Evolutionary conservation across 164 flowering plant species (phyloP).

Genomic region (Taxillus chinensis): DNA sequence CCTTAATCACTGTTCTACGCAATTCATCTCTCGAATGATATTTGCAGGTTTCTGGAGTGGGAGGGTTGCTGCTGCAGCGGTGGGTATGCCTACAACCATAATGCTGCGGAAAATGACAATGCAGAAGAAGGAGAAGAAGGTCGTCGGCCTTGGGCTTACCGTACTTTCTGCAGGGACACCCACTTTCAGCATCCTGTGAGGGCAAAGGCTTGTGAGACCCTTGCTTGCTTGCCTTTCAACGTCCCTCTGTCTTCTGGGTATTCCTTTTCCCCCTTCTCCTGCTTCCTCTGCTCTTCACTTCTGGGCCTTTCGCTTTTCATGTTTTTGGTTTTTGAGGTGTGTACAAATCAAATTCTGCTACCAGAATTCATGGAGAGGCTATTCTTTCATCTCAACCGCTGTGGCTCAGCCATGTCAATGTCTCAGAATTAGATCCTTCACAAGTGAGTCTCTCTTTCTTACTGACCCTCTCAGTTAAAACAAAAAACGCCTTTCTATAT

Average conservation of each 20-base stretch:
- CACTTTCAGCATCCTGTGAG: slow-evolving; percentile 24
- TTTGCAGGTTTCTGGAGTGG: slow-evolving; percentile 50
- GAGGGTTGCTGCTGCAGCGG: slow-evolving; percentile 59
- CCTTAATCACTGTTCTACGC: neutral
- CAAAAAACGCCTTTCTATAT: too few relatives aligned
- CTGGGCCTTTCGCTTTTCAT: neutral
- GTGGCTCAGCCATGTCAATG: slow-evolving; percentile 26
- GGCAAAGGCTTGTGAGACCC: slow-evolving; percentile 41
- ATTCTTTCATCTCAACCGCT: slow-evolving; percentile 26
- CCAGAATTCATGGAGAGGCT: slow-evolving; percentile 51
- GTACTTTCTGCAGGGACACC: slow-evolving; percentile 35
- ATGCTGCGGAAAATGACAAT: slow-evolving; percentile 16
- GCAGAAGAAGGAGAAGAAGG: neutral
- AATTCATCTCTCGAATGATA: neutral
- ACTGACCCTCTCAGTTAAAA: neutral
- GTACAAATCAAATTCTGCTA: neutral
- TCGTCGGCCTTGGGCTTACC: neutral
- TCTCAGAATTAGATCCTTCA: slow-evolving; percentile 16
- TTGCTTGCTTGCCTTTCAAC: slow-evolving; percentile 35
- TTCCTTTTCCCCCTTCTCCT: neutral
- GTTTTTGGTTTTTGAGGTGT: neutral
- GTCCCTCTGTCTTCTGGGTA: slow-evolving; percentile 58
- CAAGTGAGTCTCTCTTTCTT: slow-evolving; percentile 14
- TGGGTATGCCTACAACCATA: slow-evolving; percentile 5
- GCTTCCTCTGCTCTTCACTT: neutral